phyloP scores from a whole-genome alignment of 1,284 basidiomycete species.

The Irpex rosettiformis region DNA sequence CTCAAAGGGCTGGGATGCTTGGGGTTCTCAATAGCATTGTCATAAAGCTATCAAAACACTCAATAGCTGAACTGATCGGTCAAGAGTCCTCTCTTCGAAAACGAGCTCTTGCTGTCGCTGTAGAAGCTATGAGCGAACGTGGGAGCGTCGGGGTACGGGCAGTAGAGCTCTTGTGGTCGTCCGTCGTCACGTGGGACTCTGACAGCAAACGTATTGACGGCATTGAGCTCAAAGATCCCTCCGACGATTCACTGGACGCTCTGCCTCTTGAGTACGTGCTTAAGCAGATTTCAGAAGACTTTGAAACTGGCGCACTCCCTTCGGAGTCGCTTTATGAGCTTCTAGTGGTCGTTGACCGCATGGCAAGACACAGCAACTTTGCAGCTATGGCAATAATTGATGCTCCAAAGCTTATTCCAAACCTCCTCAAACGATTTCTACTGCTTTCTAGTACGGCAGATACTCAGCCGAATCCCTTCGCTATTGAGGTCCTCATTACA shows the following conservation, averaged over 20 bases:
- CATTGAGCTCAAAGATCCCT: conserved; percentile 38
- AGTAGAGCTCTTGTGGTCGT: conserved; percentile 69
- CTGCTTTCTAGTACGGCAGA: conserved; percentile 44
- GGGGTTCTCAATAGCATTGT: conserved; percentile 67
- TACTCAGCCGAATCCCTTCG: conserved; percentile 44
- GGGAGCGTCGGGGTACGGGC: conserved; percentile 66
- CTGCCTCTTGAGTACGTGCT: conserved; percentile 56
- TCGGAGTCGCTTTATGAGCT: conserved; percentile 53
- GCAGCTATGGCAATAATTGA: conserved; percentile 53
- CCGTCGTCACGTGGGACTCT: conserved; percentile 59
- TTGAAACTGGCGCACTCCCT: conserved; percentile 42
- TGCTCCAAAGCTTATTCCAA: conserved; percentile 52
- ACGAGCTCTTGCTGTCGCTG: conserved; percentile 61
- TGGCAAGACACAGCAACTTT: conserved; percentile 54
- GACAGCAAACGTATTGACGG: conserved; percentile 38
- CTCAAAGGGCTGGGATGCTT: conserved; percentile 83
- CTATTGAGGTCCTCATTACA: conserved; percentile 57
- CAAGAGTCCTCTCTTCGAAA: conserved; percentile 46
- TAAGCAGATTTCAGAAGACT: conserved; percentile 40
- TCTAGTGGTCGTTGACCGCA: conserved; percentile 58
- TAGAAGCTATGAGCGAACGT: conserved; percentile 62
- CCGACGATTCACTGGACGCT: conserved; percentile 29
- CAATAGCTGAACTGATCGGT: conserved; percentile 39
- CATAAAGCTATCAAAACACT: conserved; percentile 34
- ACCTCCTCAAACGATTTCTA: conserved; percentile 53